A percentile compares a stretch with the other conserved stretches of the same genome.
phyloP scores from a whole-genome alignment of 768 basidiomycete species.

The Russula ochroleuca region DNA sequence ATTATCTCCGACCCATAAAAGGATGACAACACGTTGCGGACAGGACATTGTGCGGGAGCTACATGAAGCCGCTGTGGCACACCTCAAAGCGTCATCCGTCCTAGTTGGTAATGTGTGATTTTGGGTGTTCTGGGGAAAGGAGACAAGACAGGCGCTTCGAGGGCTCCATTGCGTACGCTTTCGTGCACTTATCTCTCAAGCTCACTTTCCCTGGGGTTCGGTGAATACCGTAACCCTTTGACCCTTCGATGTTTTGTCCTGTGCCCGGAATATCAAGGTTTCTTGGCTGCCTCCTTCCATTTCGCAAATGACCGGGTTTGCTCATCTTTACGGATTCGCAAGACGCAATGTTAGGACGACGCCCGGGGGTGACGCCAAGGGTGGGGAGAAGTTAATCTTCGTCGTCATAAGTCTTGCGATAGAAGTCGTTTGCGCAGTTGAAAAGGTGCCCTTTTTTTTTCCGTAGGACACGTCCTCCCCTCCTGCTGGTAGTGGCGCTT shows the following conservation, averaged over 20 bases:
- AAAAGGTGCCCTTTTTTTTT: background rate
- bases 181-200: background rate
- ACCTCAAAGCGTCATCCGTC: constrained; percentile 26
- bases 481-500: background rate
- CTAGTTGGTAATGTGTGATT: constrained; percentile 12
- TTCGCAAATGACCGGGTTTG: background rate
- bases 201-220: constrained; percentile 1
- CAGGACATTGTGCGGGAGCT: constrained; percentile 33
- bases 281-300: background rate
- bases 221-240: background rate
- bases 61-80: constrained; percentile 28
- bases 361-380: background rate
- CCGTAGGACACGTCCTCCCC: constrained; percentile 1
- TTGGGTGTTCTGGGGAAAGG: constrained; percentile 16
- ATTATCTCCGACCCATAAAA: background rate
- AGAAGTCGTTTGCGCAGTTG: constrained; percentile 1
- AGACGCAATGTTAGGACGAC: background rate
- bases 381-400: background rate
- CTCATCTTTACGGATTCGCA: background rate
- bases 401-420: constrained; percentile 24
- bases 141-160: background rate
- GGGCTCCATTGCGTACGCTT: background rate
- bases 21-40: constrained; percentile 9
- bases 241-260: constrained; percentile 5
- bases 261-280: constrained; percentile 12